Evolutionary conservation across 345 rosid species (phyloP), one percentile per base, ranked within the genome.

Genomic region (Linum usitatissimum): DNA sequence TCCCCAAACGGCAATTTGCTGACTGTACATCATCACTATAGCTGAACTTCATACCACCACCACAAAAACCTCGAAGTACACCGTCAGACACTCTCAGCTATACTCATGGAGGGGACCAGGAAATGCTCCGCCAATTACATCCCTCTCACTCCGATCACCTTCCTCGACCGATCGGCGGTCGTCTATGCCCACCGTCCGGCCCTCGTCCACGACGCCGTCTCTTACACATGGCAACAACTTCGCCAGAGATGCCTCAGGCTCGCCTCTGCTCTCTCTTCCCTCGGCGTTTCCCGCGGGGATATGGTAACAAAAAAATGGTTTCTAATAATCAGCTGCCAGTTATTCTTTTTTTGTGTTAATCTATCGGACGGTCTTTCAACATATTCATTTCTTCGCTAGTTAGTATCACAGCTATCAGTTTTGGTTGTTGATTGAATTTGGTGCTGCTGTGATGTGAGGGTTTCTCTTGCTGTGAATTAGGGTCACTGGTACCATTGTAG

Each of bases 61-160:
- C 28, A 34, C 4, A 34, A 34, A 34, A 34, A 1, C 51, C 28
- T 23, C 28, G 1, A 23, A 23, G 2, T 23, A 23, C 28, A 23
- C 28, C 28, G 1, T 23, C 51, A 42, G 9, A 42, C 49, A 34
- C 6, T 34, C 38, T 34, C 59, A 20, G 59, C 28, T 23, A 12
- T 2, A 28, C 20, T 9, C 4, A 55, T 55, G 59, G 21, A 55
- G 18, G 59, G 59, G 18, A 28, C 30, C 15, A 28, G 3, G 28
- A 55, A 55, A 28, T 55, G 59, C 59, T 55, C 83, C 4, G 90
- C 80, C 15, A 84, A 84, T 72, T 75, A 76, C 75, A 74, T 68
- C 4, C 84, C 84, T 38, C 68, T 84, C 56, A 64, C 90, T 57
- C 90, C 90, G 0, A 78, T 84, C 74, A 74, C 69, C 70, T 84